These are phyloP conservation scores for Aureobasidium lini DNA, from an alignment of 2,329 filamentous ascomycete genomes.

Conservation along the genomic window DNA sequence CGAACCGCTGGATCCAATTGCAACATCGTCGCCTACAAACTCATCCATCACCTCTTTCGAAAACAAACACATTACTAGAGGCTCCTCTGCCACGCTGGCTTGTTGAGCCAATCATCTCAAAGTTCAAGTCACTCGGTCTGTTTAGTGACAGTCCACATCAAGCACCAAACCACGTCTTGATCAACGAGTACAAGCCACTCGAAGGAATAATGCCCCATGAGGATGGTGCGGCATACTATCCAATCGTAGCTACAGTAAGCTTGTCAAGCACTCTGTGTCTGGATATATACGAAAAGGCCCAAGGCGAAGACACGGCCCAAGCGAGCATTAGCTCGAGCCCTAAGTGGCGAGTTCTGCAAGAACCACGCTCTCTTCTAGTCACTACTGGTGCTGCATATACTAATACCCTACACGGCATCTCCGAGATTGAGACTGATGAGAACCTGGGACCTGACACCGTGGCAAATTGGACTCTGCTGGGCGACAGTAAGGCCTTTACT, in stretches of 20 bases:
- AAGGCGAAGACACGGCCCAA: constrained; percentile 28
- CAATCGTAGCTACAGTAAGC: constrained; percentile 85
- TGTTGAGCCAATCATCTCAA: constrained; percentile 58
- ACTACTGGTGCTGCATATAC: constrained; percentile 63
- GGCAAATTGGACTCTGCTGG: constrained; percentile 64
- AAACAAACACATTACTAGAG: constrained; percentile 65
- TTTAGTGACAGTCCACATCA: constrained; percentile 62
- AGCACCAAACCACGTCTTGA: constrained; percentile 79
- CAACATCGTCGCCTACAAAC: constrained; percentile 86
- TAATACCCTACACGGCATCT: constrained; percentile 67
- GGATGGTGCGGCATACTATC: constrained; percentile 80
- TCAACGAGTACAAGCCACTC: constrained; percentile 84
- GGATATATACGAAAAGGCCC: constrained; percentile 53
- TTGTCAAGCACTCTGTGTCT: constrained; percentile 71
- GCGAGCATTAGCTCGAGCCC: constrained; percentile 48
- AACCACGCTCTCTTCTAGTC: constrained; percentile 71
- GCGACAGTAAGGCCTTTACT: constrained; percentile 36
- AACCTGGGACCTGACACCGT: constrained; percentile 51
- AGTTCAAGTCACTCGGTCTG: constrained; percentile 40
- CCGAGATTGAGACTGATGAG: constrained; percentile 56
- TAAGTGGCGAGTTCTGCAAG: constrained; percentile 64
- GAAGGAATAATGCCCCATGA: constrained; percentile 98
- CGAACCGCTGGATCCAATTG: constrained; percentile 71
- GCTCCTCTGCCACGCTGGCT: constrained; percentile 71
- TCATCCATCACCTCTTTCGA: constrained; percentile 76